A percentile compares a stretch with the other conserved stretches of the same genome.
These are phyloP conservation scores for Phaffomyces antillensis DNA, from an alignment of 805 yeast genomes.

Conservation along the genomic window DNA sequence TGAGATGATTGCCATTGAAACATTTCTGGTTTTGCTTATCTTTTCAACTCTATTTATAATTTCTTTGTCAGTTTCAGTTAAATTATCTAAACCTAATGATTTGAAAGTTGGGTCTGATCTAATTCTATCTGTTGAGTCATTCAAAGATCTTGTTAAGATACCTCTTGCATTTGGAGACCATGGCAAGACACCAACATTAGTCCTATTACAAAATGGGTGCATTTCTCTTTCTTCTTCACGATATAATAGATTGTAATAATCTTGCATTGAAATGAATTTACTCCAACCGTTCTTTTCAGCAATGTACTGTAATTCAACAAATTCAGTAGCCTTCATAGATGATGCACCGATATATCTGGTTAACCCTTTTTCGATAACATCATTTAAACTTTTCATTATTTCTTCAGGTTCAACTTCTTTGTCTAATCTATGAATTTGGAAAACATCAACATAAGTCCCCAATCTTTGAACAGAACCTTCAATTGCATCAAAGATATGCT, in stretches of 20 bases:
- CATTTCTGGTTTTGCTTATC: constrained; percentile 38
- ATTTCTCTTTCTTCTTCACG: constrained; percentile 65
- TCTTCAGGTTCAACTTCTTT: constrained; percentile 41
- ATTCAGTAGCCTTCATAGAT: constrained; percentile 49
- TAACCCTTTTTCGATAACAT: constrained; percentile 38
- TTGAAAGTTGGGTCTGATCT: constrained; percentile 16
- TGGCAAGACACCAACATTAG: constrained; percentile 50
- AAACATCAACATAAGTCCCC: constrained; percentile 47
- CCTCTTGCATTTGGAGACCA: constrained; percentile 59
- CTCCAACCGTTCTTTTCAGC: constrained; percentile 54
- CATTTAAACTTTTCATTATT: constrained; percentile 47
- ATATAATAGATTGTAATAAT: constrained; percentile 45
- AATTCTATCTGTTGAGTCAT: constrained; percentile 9
- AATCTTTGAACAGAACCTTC: constrained; percentile 35
- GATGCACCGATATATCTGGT: constrained; percentile 59
- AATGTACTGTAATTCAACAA: constrained; percentile 44
- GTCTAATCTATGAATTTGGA: constrained; percentile 55
- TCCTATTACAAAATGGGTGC: constrained; percentile 44
- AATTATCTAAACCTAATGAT: constrained; percentile 13
- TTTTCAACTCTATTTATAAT: constrained; percentile 48
- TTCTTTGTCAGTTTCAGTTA: constrained; percentile 14
- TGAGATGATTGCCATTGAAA: constrained; percentile 46
- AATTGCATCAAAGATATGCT: constrained; percentile 38
- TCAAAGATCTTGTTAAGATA: constrained; percentile 40
- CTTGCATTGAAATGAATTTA: constrained; percentile 55